Conservation (phyloP, 2,329 filamentous ascomycete species). For the Xylariaceae sp. region DNA sequence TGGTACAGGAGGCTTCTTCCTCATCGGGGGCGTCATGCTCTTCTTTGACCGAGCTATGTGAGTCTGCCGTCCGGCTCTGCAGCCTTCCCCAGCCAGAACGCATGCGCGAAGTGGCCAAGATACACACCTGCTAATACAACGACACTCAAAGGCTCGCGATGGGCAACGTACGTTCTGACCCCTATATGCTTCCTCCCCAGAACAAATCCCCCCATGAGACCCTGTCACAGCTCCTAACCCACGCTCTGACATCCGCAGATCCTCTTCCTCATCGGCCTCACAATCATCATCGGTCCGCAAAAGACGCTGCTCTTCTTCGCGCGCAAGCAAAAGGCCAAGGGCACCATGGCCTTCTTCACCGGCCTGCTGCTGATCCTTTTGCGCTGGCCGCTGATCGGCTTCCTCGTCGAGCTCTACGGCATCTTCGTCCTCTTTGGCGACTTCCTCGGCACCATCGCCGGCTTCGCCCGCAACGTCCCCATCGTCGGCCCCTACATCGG, state of each 20-base stretch:
- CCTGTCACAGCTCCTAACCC: background rate
- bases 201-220: conserved; percentile 7
- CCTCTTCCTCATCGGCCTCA: conserved; percentile 94
- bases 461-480: conserved; percentile 80
- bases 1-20: conserved; percentile 80
- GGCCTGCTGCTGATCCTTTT: conserved; percentile 84
- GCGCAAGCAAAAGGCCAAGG: conserved; percentile 85
- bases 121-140: conserved; percentile 10
- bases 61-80: conserved; percentile 28
- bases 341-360: conserved; percentile 79
- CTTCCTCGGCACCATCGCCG: conserved; percentile 87
- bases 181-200: conserved; percentile 7
- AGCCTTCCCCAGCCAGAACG: conserved; percentile 1
- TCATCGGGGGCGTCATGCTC: conserved; percentile 88
- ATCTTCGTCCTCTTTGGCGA: conserved; percentile 93
- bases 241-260: conserved; percentile 52
- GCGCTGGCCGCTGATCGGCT: conserved; percentile 88
- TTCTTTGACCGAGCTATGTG: conserved; percentile 98
- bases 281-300: conserved; percentile 86
- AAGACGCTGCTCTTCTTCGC: conserved; percentile 96
- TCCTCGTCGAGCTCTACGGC: conserved; percentile 86
- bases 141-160: conserved; percentile 70
- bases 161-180: conserved; percentile 69
- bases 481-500: conserved; percentile 85
- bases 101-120: background rate